phyloP scores from a whole-genome alignment of 2,329 filamentous ascomycete genomes.

The Zymoseptoria crescenta region DNA sequence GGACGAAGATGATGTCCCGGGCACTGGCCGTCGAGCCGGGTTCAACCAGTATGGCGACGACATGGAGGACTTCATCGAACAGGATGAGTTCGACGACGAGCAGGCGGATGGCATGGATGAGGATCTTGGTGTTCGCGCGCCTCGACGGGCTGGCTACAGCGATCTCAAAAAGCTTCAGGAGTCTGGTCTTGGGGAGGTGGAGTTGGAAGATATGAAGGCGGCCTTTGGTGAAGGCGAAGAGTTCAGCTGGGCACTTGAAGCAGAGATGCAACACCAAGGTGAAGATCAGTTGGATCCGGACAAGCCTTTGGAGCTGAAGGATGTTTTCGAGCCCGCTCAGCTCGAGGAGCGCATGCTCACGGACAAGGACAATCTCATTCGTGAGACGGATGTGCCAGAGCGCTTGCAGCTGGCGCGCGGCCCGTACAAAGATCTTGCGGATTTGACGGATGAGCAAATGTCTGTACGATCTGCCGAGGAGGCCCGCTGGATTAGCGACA shows the following conservation, averaged over 20 bases:
- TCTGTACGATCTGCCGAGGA: conserved; percentile 63
- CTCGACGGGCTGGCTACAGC: conserved; percentile 60
- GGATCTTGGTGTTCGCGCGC: conserved; percentile 80
- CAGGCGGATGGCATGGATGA: conserved; percentile 69
- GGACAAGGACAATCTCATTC: conserved; percentile 87
- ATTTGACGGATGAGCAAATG: conserved; percentile 71
- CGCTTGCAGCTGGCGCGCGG: conserved; percentile 88
- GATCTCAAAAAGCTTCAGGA: conserved; percentile 61
- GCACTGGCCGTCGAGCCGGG: conserved; percentile 34
- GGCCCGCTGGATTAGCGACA: conserved; percentile 80
- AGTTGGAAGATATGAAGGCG: conserved; percentile 88
- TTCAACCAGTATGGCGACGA: conserved; percentile 52
- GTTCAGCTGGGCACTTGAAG: conserved; percentile 86
- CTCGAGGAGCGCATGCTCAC: conserved; percentile 90
- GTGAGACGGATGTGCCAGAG: conserved; percentile 82
- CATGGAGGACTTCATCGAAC: conserved; percentile 90
- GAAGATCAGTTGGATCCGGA: conserved; percentile 72
- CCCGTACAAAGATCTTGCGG: conserved; percentile 67
- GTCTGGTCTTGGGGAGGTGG: conserved; percentile 75
- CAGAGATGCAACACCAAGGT: conserved; percentile 73
- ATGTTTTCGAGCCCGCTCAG: conserved; percentile 96
- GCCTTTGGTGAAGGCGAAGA: conserved; percentile 95
- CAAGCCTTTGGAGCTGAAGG: conserved; percentile 83
- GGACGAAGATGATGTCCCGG: conserved; percentile 57
- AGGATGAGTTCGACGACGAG: conserved; percentile 85